Evolutionary conservation across 352 stramenopile species (phyloP).

Genomic region (Phytophthora pistaciae): DNA sequence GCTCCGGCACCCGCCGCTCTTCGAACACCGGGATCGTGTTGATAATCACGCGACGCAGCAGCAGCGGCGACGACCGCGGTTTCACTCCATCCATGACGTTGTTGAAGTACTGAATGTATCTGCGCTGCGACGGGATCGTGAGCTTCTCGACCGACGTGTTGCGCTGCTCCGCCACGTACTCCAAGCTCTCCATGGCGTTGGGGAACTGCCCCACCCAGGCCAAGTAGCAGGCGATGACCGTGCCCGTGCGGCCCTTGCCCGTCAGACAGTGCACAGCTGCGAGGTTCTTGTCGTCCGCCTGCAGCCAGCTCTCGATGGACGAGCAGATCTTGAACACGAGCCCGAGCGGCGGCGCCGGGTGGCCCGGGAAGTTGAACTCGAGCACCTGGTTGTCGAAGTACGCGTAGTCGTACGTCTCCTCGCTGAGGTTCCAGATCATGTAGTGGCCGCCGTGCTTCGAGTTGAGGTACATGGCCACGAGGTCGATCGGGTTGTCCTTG

Average conservation of each 20-base stretch:
- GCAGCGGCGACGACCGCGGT: slow-evolving; percentile 93
- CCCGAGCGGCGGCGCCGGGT: slow-evolving; percentile 96
- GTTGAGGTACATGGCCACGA: slow-evolving; percentile 95
- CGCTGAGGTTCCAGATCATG: slow-evolving; percentile 99
- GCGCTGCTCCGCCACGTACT: slow-evolving; percentile 93
- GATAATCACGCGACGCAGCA: slow-evolving; percentile 97
- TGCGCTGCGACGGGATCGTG: slow-evolving; percentile 97
- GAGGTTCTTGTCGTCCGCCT: slow-evolving; percentile 96
- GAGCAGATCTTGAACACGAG: slow-evolving; percentile 98
- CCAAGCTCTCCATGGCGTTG: slow-evolving; percentile 93
- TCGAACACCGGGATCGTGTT: slow-evolving; percentile 94
- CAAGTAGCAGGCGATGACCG: slow-evolving; percentile 96
- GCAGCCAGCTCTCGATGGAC: slow-evolving; percentile 97
- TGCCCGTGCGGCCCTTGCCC: slow-evolving; percentile 95
- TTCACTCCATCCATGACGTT: slow-evolving; percentile 98
- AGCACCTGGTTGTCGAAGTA: slow-evolving; percentile 97
- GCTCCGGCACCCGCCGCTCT: slow-evolving; percentile 64
- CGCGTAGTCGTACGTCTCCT: slow-evolving; percentile 96
- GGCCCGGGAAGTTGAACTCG: slow-evolving; percentile 97
- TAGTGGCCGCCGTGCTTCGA: slow-evolving; percentile 94
- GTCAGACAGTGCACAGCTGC: slow-evolving; percentile 97
- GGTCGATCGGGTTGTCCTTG: slow-evolving; percentile 90
- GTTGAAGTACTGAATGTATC: slow-evolving; percentile 98
- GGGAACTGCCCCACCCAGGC: slow-evolving; percentile 95
- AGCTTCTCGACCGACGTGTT: slow-evolving; percentile 92